A percentile compares a stretch with the other conserved stretches of the same genome.
Conservation (phyloP, 257 asterid species). For the Dorcoceras hygrometricum region DNA sequence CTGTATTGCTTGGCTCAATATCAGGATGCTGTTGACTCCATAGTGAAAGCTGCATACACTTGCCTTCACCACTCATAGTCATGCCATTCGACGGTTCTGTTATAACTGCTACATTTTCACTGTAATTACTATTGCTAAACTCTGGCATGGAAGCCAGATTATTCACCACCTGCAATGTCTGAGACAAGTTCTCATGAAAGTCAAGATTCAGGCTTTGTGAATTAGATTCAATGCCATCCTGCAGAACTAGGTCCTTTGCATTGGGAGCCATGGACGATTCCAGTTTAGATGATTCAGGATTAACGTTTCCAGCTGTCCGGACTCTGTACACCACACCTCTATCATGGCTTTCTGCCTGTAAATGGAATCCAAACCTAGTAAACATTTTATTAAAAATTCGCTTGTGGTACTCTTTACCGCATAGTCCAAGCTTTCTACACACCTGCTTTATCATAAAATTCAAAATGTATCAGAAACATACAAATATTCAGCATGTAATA, state of each 20-base stretch:
- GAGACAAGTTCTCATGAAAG: conserved; percentile 35
- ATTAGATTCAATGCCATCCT: conserved; percentile 33
- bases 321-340: conserved; percentile 67
- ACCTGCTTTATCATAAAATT: conserved; percentile 46
- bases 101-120: conserved; percentile 30
- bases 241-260: conserved; percentile 30
- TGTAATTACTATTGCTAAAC: conserved; percentile 26
- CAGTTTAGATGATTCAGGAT: conserved; percentile 36
- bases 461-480: conserved; percentile 5
- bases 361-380: conserved; percentile 64
- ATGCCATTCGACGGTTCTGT: conserved; percentile 39
- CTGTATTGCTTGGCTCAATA: conserved; percentile 32
- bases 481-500: conserved; percentile 11
- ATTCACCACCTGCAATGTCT: conserved; percentile 37
- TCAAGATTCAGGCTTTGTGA: conserved; percentile 31
- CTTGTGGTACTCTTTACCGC: conserved; percentile 64
- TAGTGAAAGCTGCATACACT: conserved; percentile 33
- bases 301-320: conserved; percentile 70
- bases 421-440: conserved; percentile 71
- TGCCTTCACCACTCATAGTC: conserved; percentile 35
- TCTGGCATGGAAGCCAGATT: conserved; percentile 37
- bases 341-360: conserved; percentile 56
- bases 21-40: conserved; percentile 37
- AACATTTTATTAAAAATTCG: conserved; percentile 51
- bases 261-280: conserved; percentile 36